Base-by-base conservation (phyloP, 805 yeast species). In the Candida sphagnicola region DNA sequence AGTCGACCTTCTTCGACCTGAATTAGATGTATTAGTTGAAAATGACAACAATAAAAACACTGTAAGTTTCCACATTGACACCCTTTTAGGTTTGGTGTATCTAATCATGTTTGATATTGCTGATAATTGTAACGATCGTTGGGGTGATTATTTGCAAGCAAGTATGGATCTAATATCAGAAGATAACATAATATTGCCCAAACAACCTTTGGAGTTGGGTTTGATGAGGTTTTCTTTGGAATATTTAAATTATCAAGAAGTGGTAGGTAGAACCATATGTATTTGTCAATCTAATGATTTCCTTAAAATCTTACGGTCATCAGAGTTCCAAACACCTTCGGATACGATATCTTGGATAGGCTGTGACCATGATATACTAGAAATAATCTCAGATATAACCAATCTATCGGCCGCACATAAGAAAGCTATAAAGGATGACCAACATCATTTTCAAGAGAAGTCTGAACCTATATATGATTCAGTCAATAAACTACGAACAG, bases 311-410 rank as follows among this genome's bases (percentile, higher is more conserved):
- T 39, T 44, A 23, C 49, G 46, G 28, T 46, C 46, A 4, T 40
- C 45, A 8, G 12, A 15, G 16, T 21, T 21, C 10, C n/a, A n/a
- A n/a, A n/a, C n/a, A n/a, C n/a, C n/a, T n/a, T n/a, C n/a, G n/a
- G n/a, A n/a, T n/a, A n/a, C n/a, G n/a, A n/a, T n/a, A 10, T 48
- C 60, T 18, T 61, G 67, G 67, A 57, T 56, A 54, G 67, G 65
- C 12, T 59, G 65, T 38, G 60, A 58, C 30, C 42, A 46, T 29
- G 35, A 43, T 5, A 42, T 61, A 31, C 35, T 60, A 2, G 46
- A 48, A 25, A 45, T 54, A 6, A 50, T 61, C 11, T 47, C 61
- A 6, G 62, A 59, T 29, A 57, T 60, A 24, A 61, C 67, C 5
- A 65, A 61, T 35, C 43, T 61, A 25, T 60, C 65, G 5, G 49